Evolutionary conservation across 225 moss, liverwort and hornwort genomes (phyloP), one percentile per base, ranked within the genome.

Genomic region (Sphagnum tenellum): DNA sequence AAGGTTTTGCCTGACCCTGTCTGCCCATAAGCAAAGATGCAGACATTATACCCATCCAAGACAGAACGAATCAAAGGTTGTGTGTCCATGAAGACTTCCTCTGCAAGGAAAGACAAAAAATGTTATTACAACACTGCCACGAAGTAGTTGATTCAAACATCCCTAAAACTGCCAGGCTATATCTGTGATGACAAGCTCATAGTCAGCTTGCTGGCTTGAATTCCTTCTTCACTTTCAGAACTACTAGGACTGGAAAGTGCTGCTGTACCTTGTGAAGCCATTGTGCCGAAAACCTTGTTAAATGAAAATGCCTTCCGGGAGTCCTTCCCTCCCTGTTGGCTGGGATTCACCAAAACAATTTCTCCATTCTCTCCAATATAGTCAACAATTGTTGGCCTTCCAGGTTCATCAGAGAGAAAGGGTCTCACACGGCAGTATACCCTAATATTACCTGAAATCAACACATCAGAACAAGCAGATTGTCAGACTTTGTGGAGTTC

Each of bases 1-100:
- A 72, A 90, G 2, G 94, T 94, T 78, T 94, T 94, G 7, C 94
- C 94, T 64, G 85, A 82, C 60, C 94, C 94, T 53, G 94, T 94
- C 73, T 94, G 94, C 11, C 94, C 90, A 50, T 94, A 94, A 46
- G 94, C 94, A 68, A 94, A 94, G 73, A 94, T 94, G 87, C 94
- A 94, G 44, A 94, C 94, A 63, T 94, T 91, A 56, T 86, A 94
- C 60, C 90, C 94, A 82, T 94, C 94, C 3, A 94, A 81, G 48
- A 90, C 94, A 44, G 94, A 94, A 45, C 94, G 94, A 61, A 94
- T 94, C 64, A 94, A 77, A 54, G 94, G 94, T 59, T 94, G 90
- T 13, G 94, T 94, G 69, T 90, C 94, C 54, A 83, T 67, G 71
- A 90, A 94, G 47, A 94, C 82, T 66, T 94, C 86, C 79, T 94